Percentiles rank a stretch among this genome's conserved stretches.
These are phyloP conservation scores for Protostelium mycophagum DNA, from an alignment of 78 protist species.

Conservation along the genomic window DNA sequence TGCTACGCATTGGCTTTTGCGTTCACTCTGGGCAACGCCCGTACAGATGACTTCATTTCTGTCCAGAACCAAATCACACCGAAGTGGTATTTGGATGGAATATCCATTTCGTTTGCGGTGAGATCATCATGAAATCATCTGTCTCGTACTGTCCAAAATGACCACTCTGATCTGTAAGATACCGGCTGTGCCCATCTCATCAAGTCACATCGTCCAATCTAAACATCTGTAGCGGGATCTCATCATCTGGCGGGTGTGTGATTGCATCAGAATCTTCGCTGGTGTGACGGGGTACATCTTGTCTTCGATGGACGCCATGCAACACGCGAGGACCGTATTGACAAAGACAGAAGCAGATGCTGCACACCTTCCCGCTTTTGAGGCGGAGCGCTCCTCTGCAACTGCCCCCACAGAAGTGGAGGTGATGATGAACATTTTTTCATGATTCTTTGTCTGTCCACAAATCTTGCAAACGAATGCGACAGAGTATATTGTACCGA, in stretches of 20 bases:
- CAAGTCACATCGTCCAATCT: not conserved
- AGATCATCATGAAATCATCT: no score
- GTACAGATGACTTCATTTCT: not conserved
- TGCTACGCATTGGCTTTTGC: not conserved
- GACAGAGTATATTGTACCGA: not conserved
- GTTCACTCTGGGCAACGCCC: not conserved
- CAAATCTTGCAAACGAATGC: not conserved
- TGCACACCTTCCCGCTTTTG: not conserved
- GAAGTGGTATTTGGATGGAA: not conserved
- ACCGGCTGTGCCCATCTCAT: no score
- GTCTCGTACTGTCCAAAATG: no score
- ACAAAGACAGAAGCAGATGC: not conserved
- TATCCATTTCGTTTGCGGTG: not conserved
- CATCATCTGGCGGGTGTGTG: not conserved
- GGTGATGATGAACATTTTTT: not conserved
- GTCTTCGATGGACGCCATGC: not conserved
- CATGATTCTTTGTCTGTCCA: not conserved
- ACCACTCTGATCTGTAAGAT: no score
- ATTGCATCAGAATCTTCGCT: not conserved
- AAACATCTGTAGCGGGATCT: not conserved
- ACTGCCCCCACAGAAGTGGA: not conserved
- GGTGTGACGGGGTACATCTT: not conserved
- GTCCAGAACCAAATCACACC: not conserved
- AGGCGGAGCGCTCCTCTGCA: not conserved
- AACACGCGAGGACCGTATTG: not conserved